Conservation (phyloP, 495 filamentous ascomycete genomes). For the Choiromyces venosus region DNA sequence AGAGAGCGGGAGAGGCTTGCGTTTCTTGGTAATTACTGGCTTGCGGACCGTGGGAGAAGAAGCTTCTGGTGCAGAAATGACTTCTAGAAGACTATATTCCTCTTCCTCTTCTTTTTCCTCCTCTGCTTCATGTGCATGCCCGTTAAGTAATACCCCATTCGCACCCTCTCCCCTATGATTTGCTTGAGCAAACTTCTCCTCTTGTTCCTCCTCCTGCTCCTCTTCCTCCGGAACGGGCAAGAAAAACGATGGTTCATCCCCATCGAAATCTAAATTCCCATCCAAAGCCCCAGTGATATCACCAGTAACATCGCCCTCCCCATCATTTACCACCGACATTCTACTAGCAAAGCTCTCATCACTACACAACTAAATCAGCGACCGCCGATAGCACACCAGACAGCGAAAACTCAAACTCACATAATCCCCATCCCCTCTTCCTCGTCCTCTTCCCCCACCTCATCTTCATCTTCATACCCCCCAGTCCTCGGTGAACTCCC, state of each 20-base stretch:
- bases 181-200: neutral
- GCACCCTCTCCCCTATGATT: neutral
- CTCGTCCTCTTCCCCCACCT: slow-evolving; percentile 11
- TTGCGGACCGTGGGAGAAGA: slow-evolving; percentile 32
- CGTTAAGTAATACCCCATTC: neutral
- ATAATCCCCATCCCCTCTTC: slow-evolving; percentile 4
- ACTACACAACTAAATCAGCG: neutral
- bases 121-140: slow-evolving; percentile 24
- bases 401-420: neutral
- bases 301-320: slow-evolving; percentile 23
- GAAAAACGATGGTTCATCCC: slow-evolving; percentile 23
- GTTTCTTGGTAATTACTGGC: slow-evolving; percentile 43
- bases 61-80: slow-evolving; percentile 24
- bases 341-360: slow-evolving; percentile 1
- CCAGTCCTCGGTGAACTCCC: neutral
- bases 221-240: slow-evolving; percentile 8
- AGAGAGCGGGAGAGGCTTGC: slow-evolving; percentile 59
- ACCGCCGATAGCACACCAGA: neutral
- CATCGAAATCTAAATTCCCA: slow-evolving; percentile 15
- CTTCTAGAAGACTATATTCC: slow-evolving; percentile 38
- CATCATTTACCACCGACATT: slow-evolving; percentile 16
- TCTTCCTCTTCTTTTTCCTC: slow-evolving; percentile 22
- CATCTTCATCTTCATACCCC: slow-evolving; percentile 8
- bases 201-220: slow-evolving; percentile 3
- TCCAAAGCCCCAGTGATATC: neutral